These are phyloP conservation scores for Gyromitra esculenta DNA, from an alignment of 2,329 filamentous ascomycete genomes.

Conservation along the genomic window DNA sequence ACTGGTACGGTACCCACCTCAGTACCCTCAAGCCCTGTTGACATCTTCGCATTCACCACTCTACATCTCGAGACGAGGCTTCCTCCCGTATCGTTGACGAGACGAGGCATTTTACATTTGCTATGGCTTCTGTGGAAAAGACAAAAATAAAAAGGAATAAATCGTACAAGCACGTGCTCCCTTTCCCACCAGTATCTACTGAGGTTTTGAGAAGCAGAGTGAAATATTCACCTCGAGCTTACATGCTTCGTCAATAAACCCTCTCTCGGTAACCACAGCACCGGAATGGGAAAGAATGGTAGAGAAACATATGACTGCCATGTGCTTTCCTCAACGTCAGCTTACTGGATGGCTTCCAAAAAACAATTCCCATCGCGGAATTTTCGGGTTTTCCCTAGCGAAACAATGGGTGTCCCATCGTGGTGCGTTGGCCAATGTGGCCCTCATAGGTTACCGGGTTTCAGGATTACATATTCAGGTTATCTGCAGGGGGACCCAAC, in stretches of 20 bases:
- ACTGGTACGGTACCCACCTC: constrained; percentile 16
- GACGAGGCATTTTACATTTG: constrained; percentile 43
- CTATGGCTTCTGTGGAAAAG: constrained; percentile 2
- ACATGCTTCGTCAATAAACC: constrained; percentile 38
- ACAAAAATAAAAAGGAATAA: constrained; percentile 34
- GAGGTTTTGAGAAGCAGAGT: neutral
- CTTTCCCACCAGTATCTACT: constrained; percentile 24
- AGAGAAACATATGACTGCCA: constrained; percentile 36
- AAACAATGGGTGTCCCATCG: constrained; percentile 24
- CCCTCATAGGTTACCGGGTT: constrained; percentile 46
- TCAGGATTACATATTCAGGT: constrained; percentile 23
- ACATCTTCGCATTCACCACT: neutral
- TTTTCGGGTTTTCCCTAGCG: constrained; percentile 17
- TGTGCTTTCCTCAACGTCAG: constrained; percentile 31
- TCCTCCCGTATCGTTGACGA: constrained; percentile 22
- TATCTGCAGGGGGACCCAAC: constrained; percentile 36
- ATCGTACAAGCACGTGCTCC: constrained; percentile 21
- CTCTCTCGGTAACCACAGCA: constrained; percentile 13
- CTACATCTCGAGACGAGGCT: constrained; percentile 19
- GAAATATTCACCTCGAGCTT: constrained; percentile 27
- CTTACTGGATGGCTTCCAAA: constrained; percentile 36
- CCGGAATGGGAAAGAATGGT: constrained; percentile 26
- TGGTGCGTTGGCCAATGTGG: constrained; percentile 48
- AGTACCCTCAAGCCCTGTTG: constrained; percentile 20
- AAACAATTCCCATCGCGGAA: constrained; percentile 43